Evolutionary conservation across 1,284 basidiomycete species (phyloP).

Genomic region (Cerioporus squamosus): DNA sequence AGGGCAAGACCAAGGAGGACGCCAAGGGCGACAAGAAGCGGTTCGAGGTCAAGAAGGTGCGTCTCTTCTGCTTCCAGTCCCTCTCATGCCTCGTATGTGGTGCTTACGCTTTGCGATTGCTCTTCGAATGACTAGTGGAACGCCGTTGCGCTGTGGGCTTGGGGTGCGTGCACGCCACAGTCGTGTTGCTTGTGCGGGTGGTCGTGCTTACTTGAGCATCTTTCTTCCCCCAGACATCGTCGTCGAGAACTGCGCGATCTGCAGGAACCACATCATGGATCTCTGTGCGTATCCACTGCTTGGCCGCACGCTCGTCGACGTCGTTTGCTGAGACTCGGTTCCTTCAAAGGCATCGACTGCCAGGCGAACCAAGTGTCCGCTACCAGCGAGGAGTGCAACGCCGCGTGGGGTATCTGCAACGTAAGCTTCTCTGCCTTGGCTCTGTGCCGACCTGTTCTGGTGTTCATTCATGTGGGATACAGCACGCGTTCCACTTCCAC

Average conservation of each 20-base stretch:
- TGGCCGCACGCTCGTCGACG: no score
- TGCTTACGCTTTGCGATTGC: constrained; percentile 4
- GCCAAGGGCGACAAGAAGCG: constrained; percentile 70
- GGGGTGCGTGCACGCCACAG: constrained; percentile 64
- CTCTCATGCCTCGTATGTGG: background rate
- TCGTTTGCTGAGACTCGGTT: background rate
- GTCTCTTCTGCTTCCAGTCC: constrained; percentile 17
- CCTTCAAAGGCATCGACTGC: constrained; percentile 92
- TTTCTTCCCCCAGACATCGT: constrained; percentile 75
- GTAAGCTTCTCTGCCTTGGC: constrained; percentile 51
- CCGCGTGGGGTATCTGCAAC: constrained; percentile 99
- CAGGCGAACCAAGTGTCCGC: constrained; percentile 99
- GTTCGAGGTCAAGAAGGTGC: constrained; percentile 96
- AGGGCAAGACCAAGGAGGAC: constrained; percentile 56
- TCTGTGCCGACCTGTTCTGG: background rate
- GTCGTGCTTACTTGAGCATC: constrained; percentile 12
- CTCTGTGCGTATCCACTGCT: constrained; percentile 68
- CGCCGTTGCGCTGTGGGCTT: constrained; percentile 94
- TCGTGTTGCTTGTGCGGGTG: background rate
- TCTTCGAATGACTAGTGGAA: constrained; percentile 80
- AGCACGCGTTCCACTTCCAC: constrained; percentile 99
- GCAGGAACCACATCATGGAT: constrained; percentile 98
- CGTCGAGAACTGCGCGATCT: constrained; percentile 96
- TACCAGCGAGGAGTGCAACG: constrained; percentile 96
- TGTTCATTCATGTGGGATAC: background rate